Conservation (phyloP, 352 stramenopile species). For the Phytopythium helicoides region DNA sequence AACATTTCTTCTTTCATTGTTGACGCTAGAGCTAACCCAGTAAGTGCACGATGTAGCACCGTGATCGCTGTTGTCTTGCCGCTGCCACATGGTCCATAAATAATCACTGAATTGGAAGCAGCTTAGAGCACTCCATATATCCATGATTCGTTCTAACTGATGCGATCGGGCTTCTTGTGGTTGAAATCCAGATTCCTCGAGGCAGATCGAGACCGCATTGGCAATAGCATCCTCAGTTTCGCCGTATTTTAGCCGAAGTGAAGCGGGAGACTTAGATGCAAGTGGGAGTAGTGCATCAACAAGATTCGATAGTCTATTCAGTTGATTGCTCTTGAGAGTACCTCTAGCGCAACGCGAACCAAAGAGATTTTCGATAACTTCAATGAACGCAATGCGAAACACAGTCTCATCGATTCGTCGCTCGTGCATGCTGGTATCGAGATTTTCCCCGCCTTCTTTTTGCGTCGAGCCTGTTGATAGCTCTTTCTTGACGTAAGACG, state of each 20-base stretch:
- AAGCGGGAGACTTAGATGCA: slow-evolving; percentile 9
- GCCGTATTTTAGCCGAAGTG: slow-evolving; percentile 20
- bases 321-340: background rate
- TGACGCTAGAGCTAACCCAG: slow-evolving; percentile 30
- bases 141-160: slow-evolving; percentile 28
- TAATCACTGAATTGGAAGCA: slow-evolving; percentile 25
- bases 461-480: background rate
- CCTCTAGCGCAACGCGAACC: background rate
- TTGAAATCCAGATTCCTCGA: slow-evolving; percentile 23
- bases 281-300: slow-evolving; percentile 23
- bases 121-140: slow-evolving; percentile 34
- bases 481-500: background rate
- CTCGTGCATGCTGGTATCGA: background rate
- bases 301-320: slow-evolving; percentile 7
- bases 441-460: background rate
- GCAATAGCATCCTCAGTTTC: slow-evolving; percentile 34
- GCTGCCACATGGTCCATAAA: slow-evolving; percentile 32
- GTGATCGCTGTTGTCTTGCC: slow-evolving; percentile 56
- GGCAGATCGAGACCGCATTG: slow-evolving; percentile 42
- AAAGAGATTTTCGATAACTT: slow-evolving; percentile 10
- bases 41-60: slow-evolving; percentile 42
- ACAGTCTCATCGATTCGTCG: background rate
- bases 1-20: background rate
- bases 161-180: background rate
- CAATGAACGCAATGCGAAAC: background rate